These are phyloP conservation scores for Anacardium occidentale DNA, from an alignment of 345 rosid genomes.

Conservation along the genomic window DNA sequence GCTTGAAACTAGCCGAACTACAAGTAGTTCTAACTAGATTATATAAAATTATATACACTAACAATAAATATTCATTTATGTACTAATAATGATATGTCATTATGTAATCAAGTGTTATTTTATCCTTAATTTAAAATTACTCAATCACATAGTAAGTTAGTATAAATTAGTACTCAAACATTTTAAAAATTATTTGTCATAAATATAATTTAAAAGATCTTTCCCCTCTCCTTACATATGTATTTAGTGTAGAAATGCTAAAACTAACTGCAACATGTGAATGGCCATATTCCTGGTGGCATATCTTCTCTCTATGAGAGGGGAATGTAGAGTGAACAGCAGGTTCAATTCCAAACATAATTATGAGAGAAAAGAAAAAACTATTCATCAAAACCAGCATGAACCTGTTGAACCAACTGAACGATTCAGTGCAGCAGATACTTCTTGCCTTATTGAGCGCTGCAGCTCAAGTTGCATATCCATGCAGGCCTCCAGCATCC, in stretches of 20 bases:
- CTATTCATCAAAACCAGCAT: neutral
- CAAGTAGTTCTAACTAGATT: no score
- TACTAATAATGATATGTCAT: no score
- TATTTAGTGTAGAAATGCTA: neutral
- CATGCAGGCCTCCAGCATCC: conserved; percentile 95
- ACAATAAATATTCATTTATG: no score
- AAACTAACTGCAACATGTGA: neutral
- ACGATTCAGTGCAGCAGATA: conserved; percentile 80
- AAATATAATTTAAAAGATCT: no score
- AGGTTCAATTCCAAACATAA: neutral
- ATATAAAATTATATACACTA: no score
- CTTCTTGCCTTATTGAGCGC: conserved; percentile 85
- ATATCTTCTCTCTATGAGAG: neutral
- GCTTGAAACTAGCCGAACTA: no score
- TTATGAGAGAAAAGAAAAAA: neutral
- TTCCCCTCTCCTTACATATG: neutral
- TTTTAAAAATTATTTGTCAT: no score
- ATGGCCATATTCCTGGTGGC: neutral
- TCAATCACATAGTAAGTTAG: no score
- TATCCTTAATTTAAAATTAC: no score
- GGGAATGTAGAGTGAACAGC: neutral
- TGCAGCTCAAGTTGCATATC: conserved; percentile 98
- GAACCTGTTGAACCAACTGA: conserved; percentile 58
- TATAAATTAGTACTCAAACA: no score
- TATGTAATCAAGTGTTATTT: no score